A percentile compares a stretch with the other conserved stretches of the same genome.
Conservation (phyloP, 495 filamentous ascomycete genomes). For the Chaetomidium leptoderma region DNA sequence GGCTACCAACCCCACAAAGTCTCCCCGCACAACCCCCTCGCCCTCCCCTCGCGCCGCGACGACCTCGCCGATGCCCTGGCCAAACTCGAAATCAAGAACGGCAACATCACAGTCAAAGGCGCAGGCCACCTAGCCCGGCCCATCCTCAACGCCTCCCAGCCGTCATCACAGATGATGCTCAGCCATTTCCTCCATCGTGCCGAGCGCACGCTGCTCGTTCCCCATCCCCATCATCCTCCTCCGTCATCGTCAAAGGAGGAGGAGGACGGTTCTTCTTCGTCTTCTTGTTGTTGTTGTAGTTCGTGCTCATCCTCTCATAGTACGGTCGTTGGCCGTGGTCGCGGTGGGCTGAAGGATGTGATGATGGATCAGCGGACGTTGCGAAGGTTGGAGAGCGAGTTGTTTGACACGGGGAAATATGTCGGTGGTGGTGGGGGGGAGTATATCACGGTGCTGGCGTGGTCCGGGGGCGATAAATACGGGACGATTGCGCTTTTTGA, state of each 20-base stretch:
- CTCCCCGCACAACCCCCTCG: background rate
- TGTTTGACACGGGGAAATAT: constrained; percentile 23
- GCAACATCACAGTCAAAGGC: background rate
- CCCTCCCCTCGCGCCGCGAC: background rate
- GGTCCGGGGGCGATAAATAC: constrained; percentile 8
- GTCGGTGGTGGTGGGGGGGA: background rate
- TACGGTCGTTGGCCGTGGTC: background rate
- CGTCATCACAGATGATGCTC: no score
- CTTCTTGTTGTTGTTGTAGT: no score
- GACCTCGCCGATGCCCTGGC: background rate
- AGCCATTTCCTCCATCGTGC: no score
- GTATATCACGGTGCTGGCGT: constrained; percentile 18
- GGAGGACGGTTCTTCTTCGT: no score
- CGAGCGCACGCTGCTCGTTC: no score
- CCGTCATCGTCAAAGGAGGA: no score
- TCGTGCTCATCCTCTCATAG: no score
- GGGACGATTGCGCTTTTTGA: constrained; percentile 19
- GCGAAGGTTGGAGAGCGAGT: constrained; percentile 12
- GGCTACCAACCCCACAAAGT: background rate
- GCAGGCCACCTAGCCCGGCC: constrained; percentile 4
- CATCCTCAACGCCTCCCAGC: no score
- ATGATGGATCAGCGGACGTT: background rate
- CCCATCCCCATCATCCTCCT: no score
- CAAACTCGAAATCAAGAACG: background rate
- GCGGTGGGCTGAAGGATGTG: background rate